These are phyloP conservation scores for Parasitella parasitica DNA, from an alignment of 371 early-diverging fungal genomes.

Conservation along the genomic window DNA sequence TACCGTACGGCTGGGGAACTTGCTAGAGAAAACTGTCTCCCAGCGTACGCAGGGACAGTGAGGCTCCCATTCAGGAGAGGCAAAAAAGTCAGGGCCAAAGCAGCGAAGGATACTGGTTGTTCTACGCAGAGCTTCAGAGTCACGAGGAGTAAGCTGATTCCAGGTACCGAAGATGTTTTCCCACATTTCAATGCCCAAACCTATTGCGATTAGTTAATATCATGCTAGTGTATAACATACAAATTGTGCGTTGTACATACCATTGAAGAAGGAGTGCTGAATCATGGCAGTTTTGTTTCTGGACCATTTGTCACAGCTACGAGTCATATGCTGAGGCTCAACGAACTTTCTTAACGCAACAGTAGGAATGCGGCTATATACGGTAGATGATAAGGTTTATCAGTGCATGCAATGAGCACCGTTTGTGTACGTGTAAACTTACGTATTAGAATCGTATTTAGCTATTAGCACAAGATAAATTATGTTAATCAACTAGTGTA, in stretches of 20 bases:
- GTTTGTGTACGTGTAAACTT: no score
- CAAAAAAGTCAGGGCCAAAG: constrained; percentile 29
- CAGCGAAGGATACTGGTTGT: constrained; percentile 24
- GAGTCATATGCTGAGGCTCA: constrained; percentile 30
- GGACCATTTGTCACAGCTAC: constrained; percentile 27
- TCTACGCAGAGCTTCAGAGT: constrained; percentile 27
- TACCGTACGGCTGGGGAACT: constrained; percentile 11
- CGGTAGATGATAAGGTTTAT: no score
- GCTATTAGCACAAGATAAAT: constrained; percentile 4
- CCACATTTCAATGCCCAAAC: constrained; percentile 31
- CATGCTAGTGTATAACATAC: not conserved
- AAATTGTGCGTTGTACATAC: not conserved
- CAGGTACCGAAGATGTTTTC: constrained; percentile 36
- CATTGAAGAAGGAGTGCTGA: constrained; percentile 33
- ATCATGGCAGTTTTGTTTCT: constrained; percentile 30
- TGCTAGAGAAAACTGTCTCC: constrained; percentile 27
- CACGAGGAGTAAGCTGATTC: constrained; percentile 29
- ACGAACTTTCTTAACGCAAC: constrained; percentile 23
- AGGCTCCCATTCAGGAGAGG: constrained; percentile 32
- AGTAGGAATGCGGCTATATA: constrained; percentile 25
- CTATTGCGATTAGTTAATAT: not conserved
- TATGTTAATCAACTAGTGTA: not conserved
- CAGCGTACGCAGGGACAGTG: constrained; percentile 30
- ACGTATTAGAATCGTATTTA: constrained; percentile 25
- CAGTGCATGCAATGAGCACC: no score